Conservation (phyloP, 192 early-diverging fungal species). For the Coemansia biformis region DNA sequence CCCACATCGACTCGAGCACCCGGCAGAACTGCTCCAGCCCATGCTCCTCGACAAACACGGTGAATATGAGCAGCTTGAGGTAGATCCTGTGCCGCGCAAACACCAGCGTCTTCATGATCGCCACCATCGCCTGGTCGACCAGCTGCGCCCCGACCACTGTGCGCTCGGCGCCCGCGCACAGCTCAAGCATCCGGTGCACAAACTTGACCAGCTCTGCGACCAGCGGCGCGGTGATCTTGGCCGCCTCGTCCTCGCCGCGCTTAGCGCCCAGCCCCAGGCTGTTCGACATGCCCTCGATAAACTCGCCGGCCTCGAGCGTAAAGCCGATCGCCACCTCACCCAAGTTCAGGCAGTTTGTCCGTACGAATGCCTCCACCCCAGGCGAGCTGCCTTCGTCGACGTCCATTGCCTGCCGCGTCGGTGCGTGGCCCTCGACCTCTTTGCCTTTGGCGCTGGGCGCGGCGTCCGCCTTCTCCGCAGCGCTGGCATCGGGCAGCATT, state of each 20-base stretch:
- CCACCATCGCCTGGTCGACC: conserved; percentile 37
- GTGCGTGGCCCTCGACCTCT: conserved; percentile 5
- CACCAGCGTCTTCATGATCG: conserved; percentile 43
- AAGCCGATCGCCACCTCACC: conserved; percentile 35
- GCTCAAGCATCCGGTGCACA: conserved; percentile 14
- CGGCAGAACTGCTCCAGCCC: conserved; percentile 32
- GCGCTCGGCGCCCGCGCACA: conserved; percentile 18
- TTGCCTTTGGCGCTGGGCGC: conserved; percentile 18
- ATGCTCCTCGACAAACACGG: conserved; percentile 25
- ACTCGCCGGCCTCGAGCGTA: conserved; percentile 34
- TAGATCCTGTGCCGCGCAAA: conserved; percentile 47
- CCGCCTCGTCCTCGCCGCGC: conserved; percentile 2
- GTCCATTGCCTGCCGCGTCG: conserved; percentile 27
- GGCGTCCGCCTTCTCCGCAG: conserved; percentile 18
- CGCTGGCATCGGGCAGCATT: conserved; percentile 14
- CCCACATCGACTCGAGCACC: conserved; percentile 29
- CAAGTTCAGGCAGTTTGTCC: conserved; percentile 30
- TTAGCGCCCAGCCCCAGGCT: conserved; percentile 26
- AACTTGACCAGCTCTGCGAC: conserved; percentile 19
- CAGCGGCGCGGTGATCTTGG: conserved; percentile 14
- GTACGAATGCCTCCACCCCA: conserved; percentile 17
- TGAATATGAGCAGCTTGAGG: conserved; percentile 41
- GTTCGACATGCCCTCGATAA: conserved; percentile 48
- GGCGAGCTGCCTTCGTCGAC: conserved; percentile 14
- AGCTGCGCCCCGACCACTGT: conserved; percentile 29